Evolutionary conservation across 2,329 filamentous ascomycete genomes (phyloP).

Genomic region (Epichloe sylvatica): DNA sequence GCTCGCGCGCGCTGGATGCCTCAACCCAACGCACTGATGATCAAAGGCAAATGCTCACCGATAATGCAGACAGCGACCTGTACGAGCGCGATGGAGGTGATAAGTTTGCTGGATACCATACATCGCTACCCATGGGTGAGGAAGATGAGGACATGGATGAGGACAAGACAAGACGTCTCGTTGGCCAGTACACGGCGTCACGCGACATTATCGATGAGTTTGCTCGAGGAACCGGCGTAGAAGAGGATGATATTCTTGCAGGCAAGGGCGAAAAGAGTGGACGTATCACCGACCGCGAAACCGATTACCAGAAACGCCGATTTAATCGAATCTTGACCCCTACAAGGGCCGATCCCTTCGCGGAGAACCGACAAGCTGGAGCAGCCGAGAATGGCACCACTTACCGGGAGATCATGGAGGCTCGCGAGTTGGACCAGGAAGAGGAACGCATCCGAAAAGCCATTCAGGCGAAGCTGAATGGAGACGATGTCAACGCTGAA

Average conservation of each 20-base stretch:
- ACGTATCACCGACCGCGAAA: slow-evolving; percentile 83
- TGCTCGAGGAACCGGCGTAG: slow-evolving; percentile 67
- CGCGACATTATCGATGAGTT: slow-evolving; percentile 90
- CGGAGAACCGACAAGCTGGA: slow-evolving; percentile 56
- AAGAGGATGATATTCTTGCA: slow-evolving; percentile 81
- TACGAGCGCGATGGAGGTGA: slow-evolving; percentile 68
- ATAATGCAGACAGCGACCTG: slow-evolving; percentile 74
- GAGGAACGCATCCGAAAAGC: slow-evolving; percentile 72
- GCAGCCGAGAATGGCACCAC: slow-evolving; percentile 58
- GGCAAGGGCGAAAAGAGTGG: slow-evolving; percentile 75
- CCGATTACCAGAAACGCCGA: slow-evolving; percentile 91
- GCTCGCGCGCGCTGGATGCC: slow-evolving; percentile 64
- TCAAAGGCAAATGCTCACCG: slow-evolving; percentile 82
- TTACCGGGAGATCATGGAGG: slow-evolving; percentile 83
- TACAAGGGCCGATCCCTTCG: slow-evolving; percentile 74
- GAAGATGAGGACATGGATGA: slow-evolving; percentile 68
- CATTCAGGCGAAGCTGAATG: slow-evolving; percentile 60
- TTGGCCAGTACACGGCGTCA: slow-evolving; percentile 93
- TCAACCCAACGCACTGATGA: slow-evolving; percentile 73
- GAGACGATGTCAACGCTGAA: slow-evolving; percentile 45
- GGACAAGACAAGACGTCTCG: slow-evolving; percentile 61
- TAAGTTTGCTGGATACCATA: slow-evolving; percentile 81
- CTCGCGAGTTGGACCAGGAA: slow-evolving; percentile 81
- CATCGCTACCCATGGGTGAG: slow-evolving; percentile 67
- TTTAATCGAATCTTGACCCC: slow-evolving; percentile 81